Percentiles rank a stretch among this genome's conserved stretches.
Conservation (phyloP, 169 alveolate species). For the Plasmodium relictum region DNA sequence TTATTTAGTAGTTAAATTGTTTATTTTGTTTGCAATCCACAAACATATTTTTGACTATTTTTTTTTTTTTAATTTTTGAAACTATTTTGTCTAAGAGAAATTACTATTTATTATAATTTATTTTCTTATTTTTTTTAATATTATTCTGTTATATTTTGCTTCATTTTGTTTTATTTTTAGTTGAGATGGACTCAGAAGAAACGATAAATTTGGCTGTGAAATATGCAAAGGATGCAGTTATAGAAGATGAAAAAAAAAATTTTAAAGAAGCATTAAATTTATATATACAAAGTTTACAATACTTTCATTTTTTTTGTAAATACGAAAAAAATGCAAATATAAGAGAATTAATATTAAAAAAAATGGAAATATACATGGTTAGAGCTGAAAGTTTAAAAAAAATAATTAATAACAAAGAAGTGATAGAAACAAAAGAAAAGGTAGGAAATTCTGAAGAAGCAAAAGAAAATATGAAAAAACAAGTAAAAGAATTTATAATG, state of each 20-base stretch:
- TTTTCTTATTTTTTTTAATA: too few species aligned
- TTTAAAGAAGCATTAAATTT: slow-evolving; percentile 75
- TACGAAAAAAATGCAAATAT: slow-evolving; percentile 82
- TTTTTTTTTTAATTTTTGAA: too few species aligned
- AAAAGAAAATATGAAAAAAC: slow-evolving; percentile 77
- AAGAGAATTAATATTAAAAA: slow-evolving; percentile 80
- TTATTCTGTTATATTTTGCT: too few species aligned
- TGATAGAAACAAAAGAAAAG: slow-evolving; percentile 59
- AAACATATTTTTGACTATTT: too few species aligned
- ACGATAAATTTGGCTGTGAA: slow-evolving; percentile 72
- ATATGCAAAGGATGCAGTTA: slow-evolving; percentile 76
- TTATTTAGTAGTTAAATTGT: too few species aligned
- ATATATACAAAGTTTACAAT: slow-evolving; percentile 76
- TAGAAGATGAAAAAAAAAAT: slow-evolving; percentile 78
- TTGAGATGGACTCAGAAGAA: slow-evolving; percentile 74
- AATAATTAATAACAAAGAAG: slow-evolving; percentile 65
- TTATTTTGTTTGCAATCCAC: too few species aligned
- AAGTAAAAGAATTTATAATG: slow-evolving; percentile 63
- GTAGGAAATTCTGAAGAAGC: slow-evolving; percentile 53
- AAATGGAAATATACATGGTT: slow-evolving; percentile 84
- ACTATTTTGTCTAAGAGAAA: too few species aligned
- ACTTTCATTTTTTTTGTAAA: slow-evolving; percentile 69
- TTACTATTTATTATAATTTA: too few species aligned
- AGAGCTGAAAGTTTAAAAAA: slow-evolving; percentile 84
- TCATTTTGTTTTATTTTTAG: not conserved